Percentiles rank a stretch among this genome's conserved stretches.
These are phyloP conservation scores for Stachybotrys chartarum DNA, from an alignment of 2,329 filamentous ascomycete genomes.

Conservation along the genomic window DNA sequence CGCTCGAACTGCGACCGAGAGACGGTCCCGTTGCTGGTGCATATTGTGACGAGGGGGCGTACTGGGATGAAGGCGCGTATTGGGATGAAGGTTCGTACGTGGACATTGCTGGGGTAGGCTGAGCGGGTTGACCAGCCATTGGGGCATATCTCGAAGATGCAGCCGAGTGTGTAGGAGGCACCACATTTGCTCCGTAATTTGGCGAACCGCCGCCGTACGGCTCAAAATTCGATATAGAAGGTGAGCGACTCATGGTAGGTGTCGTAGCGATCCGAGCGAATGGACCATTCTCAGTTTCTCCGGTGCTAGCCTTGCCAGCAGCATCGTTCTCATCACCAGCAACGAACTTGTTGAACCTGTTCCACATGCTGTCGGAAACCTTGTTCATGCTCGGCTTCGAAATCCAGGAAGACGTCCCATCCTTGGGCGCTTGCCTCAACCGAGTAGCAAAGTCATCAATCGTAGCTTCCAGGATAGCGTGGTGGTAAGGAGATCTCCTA, in stretches of 20 bases:
- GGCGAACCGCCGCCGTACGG: constrained; percentile 55
- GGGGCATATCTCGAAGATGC: constrained; percentile 32
- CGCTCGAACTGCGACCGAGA: constrained; percentile 19
- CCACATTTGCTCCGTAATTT: constrained; percentile 18
- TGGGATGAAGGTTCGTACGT: constrained; percentile 34
- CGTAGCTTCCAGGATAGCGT: constrained; percentile 62
- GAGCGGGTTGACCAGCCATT: constrained; percentile 8
- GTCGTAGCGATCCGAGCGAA: constrained; percentile 76
- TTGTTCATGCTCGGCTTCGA: constrained; percentile 94
- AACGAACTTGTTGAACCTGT: constrained; percentile 93
- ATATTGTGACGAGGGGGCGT: constrained; percentile 40
- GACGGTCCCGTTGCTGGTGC: constrained; percentile 28
- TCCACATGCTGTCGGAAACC: constrained; percentile 84
- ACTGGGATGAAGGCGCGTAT: constrained; percentile 33
- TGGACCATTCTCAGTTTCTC: constrained; percentile 60
- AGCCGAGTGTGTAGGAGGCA: constrained; percentile 25
- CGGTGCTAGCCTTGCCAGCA: constrained; percentile 54
- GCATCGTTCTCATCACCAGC: constrained; percentile 86
- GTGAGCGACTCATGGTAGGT: constrained; percentile 66
- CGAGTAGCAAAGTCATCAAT: constrained; percentile 80
- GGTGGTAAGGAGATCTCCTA: constrained; percentile 79
- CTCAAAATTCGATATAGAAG: constrained; percentile 66
- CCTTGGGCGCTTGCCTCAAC: constrained; percentile 78
- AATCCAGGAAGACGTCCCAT: constrained; percentile 80
- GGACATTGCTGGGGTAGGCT: constrained; percentile 3